Percentiles rank a stretch among this genome's conserved stretches.
Conservation (phyloP, 768 basidiomycete species). For the Serendipita vermifera region DNA sequence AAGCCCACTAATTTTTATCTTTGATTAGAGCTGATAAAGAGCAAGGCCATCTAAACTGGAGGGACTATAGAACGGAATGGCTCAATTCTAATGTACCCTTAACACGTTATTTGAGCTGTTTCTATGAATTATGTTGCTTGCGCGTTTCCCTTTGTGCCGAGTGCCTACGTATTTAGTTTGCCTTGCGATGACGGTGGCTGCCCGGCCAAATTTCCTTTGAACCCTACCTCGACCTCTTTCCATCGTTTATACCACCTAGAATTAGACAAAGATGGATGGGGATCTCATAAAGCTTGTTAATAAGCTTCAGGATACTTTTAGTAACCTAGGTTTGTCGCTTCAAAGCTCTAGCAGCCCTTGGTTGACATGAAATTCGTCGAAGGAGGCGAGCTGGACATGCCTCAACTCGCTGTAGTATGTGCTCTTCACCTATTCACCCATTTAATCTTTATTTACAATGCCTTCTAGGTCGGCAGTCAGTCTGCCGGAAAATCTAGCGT, state of each 20-base stretch:
- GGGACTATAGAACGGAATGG: no score
- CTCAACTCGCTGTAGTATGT: conserved; percentile 78
- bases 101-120: no score
- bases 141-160: no score
- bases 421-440: background rate
- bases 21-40: conserved; percentile 70
- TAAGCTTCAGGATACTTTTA: conserved; percentile 87
- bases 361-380: conserved; percentile 10
- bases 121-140: no score
- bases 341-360: background rate
- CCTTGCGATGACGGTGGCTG: background rate
- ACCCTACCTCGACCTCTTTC: background rate
- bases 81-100: no score
- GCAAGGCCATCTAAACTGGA: conserved; percentile 73
- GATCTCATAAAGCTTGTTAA: conserved; percentile 92
- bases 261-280: conserved; percentile 55
- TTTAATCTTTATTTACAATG: conserved; percentile 19
- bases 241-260: background rate
- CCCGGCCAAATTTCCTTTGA: conserved; percentile 1
- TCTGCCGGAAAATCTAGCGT: conserved; percentile 94
- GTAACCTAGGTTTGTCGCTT: conserved; percentile 56
- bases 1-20: background rate
- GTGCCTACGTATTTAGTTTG: background rate
- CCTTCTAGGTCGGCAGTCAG: conserved; percentile 79
- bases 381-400: conserved; percentile 90